Conservation (phyloP, 2,329 filamentous ascomycete genomes). For the Talaromyces sp. region DNA sequence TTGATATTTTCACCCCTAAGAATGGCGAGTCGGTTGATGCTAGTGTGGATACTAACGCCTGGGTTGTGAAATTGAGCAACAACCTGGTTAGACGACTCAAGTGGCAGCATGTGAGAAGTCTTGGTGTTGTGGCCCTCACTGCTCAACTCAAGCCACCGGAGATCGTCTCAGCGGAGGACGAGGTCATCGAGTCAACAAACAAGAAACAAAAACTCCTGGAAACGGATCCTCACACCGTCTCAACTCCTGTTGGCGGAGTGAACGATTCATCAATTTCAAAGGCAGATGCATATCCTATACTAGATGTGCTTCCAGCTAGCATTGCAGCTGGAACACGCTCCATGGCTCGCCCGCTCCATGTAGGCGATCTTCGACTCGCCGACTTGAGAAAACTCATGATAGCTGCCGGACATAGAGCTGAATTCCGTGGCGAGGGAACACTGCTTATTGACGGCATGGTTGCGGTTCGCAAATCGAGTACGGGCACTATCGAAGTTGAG, state of each 20-base stretch:
- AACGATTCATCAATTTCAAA: conserved; percentile 28
- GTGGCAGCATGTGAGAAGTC: conserved; percentile 89
- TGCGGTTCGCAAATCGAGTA: conserved; percentile 80
- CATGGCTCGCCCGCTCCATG: conserved; percentile 82
- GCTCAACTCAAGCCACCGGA: conserved; percentile 61
- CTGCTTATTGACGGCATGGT: conserved; percentile 85
- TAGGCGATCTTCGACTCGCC: conserved; percentile 85
- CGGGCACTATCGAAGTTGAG: conserved; percentile 86
- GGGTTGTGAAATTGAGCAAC: conserved; percentile 88
- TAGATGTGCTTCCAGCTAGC: conserved; percentile 58
- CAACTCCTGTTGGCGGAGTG: conserved; percentile 22
- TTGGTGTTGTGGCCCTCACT: conserved; percentile 90
- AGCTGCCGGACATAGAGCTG: conserved; percentile 75
- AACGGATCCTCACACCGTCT: conserved; percentile 42
- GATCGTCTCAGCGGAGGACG: conserved; percentile 30
- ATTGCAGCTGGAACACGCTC: conserved; percentile 71
- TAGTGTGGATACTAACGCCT: conserved; percentile 95
- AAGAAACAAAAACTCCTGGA: conserved; percentile 52
- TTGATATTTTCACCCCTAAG: conserved; percentile 69
- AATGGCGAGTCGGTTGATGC: conserved; percentile 76
- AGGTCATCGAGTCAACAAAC: conserved; percentile 38
- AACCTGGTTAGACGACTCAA: conserved; percentile 78
- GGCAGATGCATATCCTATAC: conserved; percentile 45
- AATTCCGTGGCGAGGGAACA: conserved; percentile 90
- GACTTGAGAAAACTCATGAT: conserved; percentile 84